These are phyloP conservation scores for Saturnispora bothae DNA, from an alignment of 805 yeast species.

Conservation along the genomic window DNA sequence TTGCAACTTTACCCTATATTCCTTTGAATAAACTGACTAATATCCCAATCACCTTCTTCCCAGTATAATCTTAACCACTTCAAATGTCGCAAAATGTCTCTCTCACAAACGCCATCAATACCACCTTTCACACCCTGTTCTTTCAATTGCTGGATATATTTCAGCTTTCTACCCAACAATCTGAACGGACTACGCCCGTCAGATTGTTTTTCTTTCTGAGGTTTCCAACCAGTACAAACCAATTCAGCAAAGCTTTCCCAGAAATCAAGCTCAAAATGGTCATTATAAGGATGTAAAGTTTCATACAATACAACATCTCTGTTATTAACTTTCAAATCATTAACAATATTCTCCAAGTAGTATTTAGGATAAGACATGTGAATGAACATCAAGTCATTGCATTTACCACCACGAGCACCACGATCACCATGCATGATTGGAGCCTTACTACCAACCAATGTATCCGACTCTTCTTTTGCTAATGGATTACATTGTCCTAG, in stretches of 20 bases:
- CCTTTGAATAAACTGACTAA: too few relatives aligned
- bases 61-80: too few relatives aligned
- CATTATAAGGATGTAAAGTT: conserved; percentile 17
- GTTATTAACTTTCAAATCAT: conserved; percentile 6
- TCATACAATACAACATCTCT: conserved; percentile 27
- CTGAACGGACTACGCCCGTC: too few relatives aligned
- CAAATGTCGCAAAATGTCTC: too few relatives aligned
- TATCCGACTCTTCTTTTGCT: conserved; percentile 25
- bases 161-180: too few relatives aligned
- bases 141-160: too few relatives aligned
- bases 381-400: conserved; percentile 33
- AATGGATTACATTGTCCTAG: conserved; percentile 34
- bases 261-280: conserved; percentile 30
- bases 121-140: too few relatives aligned
- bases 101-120: too few relatives aligned
- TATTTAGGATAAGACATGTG: conserved; percentile 53
- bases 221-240: conserved; percentile 27
- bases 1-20: too few relatives aligned
- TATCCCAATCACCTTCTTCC: too few relatives aligned
- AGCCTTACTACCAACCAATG: conserved; percentile 10
- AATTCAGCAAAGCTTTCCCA: conserved; percentile 31
- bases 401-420: conserved; percentile 8
- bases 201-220: too few relatives aligned
- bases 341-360: conserved; percentile 20
- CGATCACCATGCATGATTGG: too few relatives aligned